These are phyloP conservation scores for Saturnispora halmiae DNA, from an alignment of 805 yeast genomes.

Conservation along the genomic window DNA sequence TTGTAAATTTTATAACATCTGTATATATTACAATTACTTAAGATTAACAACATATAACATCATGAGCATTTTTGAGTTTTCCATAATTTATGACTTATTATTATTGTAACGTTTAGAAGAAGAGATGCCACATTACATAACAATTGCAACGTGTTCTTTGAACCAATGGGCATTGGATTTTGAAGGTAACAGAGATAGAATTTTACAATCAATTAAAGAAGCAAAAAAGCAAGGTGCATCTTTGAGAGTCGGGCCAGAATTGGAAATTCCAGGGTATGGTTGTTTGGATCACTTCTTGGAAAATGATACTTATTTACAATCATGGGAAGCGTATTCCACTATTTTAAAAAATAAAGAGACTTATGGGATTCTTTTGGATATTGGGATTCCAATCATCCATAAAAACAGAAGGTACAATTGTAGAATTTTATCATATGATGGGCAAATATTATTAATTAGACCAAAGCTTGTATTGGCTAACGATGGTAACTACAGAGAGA, in stretches of 20 bases:
- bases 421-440: slow-evolving; percentile 73
- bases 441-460: slow-evolving; percentile 71
- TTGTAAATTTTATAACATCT: too few species aligned
- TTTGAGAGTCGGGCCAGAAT: slow-evolving; percentile 92
- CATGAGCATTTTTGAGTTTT: neutral
- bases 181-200: slow-evolving; percentile 93
- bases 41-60: too few species aligned
- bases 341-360: slow-evolving; percentile 63
- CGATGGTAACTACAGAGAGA: slow-evolving; percentile 96
- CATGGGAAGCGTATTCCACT: slow-evolving; percentile 89
- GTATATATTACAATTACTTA: too few species aligned
- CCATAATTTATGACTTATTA: neutral
- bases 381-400: slow-evolving; percentile 91
- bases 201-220: slow-evolving; percentile 63
- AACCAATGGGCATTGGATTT: slow-evolving; percentile 99
- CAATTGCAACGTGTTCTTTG: slow-evolving; percentile 86
- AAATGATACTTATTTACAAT: slow-evolving; percentile 76
- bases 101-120: too few species aligned
- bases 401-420: slow-evolving; percentile 87
- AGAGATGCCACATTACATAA: slow-evolving; percentile 75
- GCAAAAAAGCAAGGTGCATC: slow-evolving; percentile 73
- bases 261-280: slow-evolving; percentile 91
- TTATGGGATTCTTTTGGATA: slow-evolving; percentile 70
- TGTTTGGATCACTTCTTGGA: slow-evolving; percentile 92
- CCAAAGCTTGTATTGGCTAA: slow-evolving; percentile 93